Evolutionary conservation across 2,329 filamentous ascomycete genomes (phyloP).

Genomic region (Cladophialophora exuberans): DNA sequence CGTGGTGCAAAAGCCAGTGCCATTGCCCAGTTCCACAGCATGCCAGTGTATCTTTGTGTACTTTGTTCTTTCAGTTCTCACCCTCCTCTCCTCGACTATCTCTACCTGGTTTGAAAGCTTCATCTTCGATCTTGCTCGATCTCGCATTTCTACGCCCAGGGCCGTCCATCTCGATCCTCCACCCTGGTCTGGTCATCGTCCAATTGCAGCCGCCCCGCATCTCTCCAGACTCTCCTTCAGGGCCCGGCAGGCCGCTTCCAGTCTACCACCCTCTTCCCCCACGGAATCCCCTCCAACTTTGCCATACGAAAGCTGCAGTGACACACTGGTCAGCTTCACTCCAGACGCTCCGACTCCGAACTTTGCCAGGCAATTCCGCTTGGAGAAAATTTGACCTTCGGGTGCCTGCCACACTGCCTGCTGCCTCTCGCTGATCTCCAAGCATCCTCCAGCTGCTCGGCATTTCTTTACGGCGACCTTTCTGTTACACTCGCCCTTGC

Average conservation of each 20-base stretch:
- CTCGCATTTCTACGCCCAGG: not conserved
- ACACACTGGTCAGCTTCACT: slow-evolving; percentile 1
- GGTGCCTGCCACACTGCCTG: slow-evolving; percentile 1
- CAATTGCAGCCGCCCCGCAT: slow-evolving; percentile 13
- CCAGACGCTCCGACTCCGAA: not conserved
- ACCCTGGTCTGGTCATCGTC: not conserved
- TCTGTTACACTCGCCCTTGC: slow-evolving; percentile 9
- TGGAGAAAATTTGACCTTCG: slow-evolving; percentile 12
- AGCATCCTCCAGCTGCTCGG: slow-evolving; percentile 12
- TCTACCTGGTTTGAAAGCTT: slow-evolving; percentile 14
- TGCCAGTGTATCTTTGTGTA: not conserved
- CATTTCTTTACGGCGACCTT: slow-evolving; percentile 17
- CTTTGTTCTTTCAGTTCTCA: not conserved
- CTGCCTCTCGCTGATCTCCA: slow-evolving; percentile 9
- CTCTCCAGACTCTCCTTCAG: slow-evolving; percentile 10
- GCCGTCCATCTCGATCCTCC: not conserved
- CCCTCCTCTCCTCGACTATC: not conserved
- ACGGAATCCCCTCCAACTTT: not conserved
- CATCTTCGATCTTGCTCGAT: slow-evolving; percentile 11
- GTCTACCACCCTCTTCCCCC: slow-evolving; percentile 2
- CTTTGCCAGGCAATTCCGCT: not conserved
- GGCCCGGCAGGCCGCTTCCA: slow-evolving; percentile 1
- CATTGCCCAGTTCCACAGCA: not conserved
- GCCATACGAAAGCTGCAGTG: not conserved
- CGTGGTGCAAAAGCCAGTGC: too few species aligned